A percentile compares a stretch with the other conserved stretches of the same genome.
phyloP scores from a whole-genome alignment of 2,329 filamentous ascomycete genomes.

The Pestalotiopsis sp. region DNA sequence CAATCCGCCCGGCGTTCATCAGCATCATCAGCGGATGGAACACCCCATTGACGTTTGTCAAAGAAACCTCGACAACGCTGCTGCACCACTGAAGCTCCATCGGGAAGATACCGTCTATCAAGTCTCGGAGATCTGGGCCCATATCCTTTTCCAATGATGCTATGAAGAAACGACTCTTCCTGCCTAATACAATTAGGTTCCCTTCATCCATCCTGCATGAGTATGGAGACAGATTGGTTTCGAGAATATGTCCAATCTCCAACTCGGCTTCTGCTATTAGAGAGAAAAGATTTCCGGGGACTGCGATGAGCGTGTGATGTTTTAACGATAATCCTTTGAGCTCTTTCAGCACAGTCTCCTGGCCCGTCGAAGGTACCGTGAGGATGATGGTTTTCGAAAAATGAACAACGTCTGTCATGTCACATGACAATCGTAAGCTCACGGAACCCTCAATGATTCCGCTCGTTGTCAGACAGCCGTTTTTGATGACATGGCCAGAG shows the following conservation, averaged over 20 bases:
- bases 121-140: conserved; percentile 1
- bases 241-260: conserved; percentile 20
- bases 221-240: conserved; percentile 25
- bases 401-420: conserved; percentile 21
- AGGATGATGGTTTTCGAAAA: conserved; percentile 23
- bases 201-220: conserved; percentile 23
- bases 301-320: conserved; percentile 21
- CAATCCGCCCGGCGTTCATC: conserved; percentile 28
- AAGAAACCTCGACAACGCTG: conserved; percentile 25
- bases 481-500: conserved; percentile 11
- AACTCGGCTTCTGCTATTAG: conserved; percentile 18
- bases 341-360: conserved; percentile 17
- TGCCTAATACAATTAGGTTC: conserved; percentile 18
- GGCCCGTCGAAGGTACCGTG: conserved; percentile 21
- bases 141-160: conserved; percentile 7
- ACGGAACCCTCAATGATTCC: conserved; percentile 17
- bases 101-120: conserved; percentile 20
- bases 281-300: conserved; percentile 25
- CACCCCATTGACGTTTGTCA: conserved; percentile 27
- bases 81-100: conserved; percentile 24
- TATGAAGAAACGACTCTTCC: conserved; percentile 14
- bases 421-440: conserved; percentile 13
- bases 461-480: conserved; percentile 8
- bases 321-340: conserved; percentile 15
- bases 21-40: conserved; percentile 28